Conservation (phyloP, 2,329 filamentous ascomycete genomes). For the Fusarium continuum region DNA sequence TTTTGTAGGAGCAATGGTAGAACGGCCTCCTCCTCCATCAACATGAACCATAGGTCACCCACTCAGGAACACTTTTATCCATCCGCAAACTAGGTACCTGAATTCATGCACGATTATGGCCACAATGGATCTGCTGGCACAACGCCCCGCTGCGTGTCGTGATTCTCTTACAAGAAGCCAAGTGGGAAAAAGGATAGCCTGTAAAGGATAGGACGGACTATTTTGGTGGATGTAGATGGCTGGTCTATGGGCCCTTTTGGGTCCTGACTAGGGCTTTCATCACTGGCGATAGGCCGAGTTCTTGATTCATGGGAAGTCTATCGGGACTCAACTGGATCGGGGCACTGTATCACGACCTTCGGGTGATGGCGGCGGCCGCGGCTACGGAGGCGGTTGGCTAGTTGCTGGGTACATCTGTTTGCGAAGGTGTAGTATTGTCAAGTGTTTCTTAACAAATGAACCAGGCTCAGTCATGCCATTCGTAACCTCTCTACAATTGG, state of each 20-base stretch:
- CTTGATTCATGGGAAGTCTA: slow-evolving; percentile 31
- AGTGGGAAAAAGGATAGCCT: slow-evolving; percentile 28
- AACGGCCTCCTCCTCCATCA: slow-evolving; percentile 1
- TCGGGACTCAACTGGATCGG: slow-evolving; percentile 27
- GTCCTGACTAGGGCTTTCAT: slow-evolving; percentile 22
- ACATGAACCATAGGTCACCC: not conserved
- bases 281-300: slow-evolving; percentile 26
- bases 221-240: slow-evolving; percentile 31
- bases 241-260: slow-evolving; percentile 31
- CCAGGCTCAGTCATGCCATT: slow-evolving; percentile 1
- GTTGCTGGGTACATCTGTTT: slow-evolving; percentile 25
- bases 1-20: not conserved
- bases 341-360: slow-evolving; percentile 23
- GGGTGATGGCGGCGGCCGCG: slow-evolving; percentile 29
- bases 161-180: slow-evolving; percentile 31
- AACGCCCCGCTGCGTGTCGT: slow-evolving; percentile 40
- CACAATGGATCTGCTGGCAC: slow-evolving; percentile 41
- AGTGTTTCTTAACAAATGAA: slow-evolving; percentile 16
- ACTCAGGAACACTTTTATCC: slow-evolving; percentile 30
- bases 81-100: slow-evolving; percentile 41
- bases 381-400: slow-evolving; percentile 28
- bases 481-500: slow-evolving; percentile 31
- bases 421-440: not conserved
- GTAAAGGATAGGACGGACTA: slow-evolving; percentile 18
- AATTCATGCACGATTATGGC: slow-evolving; percentile 37